Conservation (phyloP, 129 eudicot species). For the Flaveria brownii region DNA sequence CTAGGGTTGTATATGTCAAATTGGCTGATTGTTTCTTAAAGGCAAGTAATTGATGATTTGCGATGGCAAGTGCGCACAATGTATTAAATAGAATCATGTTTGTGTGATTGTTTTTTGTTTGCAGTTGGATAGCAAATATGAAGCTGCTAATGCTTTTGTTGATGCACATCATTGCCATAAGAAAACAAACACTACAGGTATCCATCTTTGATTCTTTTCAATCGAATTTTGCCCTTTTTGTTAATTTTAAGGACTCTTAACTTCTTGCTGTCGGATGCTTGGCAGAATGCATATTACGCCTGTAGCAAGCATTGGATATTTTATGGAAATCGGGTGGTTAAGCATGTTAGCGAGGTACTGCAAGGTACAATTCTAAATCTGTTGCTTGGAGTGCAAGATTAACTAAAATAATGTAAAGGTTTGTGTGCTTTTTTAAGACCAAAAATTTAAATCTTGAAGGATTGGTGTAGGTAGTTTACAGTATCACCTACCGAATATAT, state of each 20-base stretch:
- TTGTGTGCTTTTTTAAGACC: background rate
- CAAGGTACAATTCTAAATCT: background rate
- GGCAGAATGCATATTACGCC: constrained; percentile 25
- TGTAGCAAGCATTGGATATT: constrained; percentile 19
- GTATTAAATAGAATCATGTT: background rate
- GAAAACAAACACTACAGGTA: no score
- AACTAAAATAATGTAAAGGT: background rate
- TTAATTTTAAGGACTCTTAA: background rate
- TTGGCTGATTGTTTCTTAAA: constrained; percentile 5
- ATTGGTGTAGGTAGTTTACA: no score
- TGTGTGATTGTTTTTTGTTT: background rate
- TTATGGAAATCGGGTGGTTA: constrained; percentile 30
- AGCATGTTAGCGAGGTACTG: constrained; percentile 30
- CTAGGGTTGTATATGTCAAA: constrained; percentile 5
- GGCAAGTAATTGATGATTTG: background rate
- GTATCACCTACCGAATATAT: no score
- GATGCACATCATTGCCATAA: no score
- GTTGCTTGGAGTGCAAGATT: background rate
- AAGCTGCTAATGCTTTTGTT: constrained; percentile 9
- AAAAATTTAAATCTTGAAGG: background rate
- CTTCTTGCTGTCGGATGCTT: background rate
- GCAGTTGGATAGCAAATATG: constrained; percentile 14
- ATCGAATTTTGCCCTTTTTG: background rate
- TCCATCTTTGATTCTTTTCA: background rate
- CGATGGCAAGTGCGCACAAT: background rate